A percentile compares a stretch with the other conserved stretches of the same genome.
phyloP scores from a whole-genome alignment of 192 early-diverging fungal species.

The Polychytrium aggregatum region DNA sequence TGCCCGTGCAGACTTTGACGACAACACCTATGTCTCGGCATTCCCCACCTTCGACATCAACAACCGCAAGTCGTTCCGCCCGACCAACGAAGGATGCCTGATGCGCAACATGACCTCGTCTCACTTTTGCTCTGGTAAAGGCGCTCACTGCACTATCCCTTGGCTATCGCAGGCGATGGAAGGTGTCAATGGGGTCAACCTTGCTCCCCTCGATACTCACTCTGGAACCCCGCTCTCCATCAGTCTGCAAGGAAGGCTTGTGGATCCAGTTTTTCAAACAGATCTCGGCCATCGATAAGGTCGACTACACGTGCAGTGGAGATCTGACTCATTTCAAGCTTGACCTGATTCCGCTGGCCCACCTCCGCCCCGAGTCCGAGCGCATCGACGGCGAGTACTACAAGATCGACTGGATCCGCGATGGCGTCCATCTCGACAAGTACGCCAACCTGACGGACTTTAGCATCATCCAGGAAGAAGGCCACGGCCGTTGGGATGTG shows the following conservation, averaged over 20 bases:
- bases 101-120: slow-evolving; percentile 48
- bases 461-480: not conserved
- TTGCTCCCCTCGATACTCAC: not conserved
- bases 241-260: slow-evolving; percentile 47
- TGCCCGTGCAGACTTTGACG: too few species aligned
- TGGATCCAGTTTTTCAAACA: slow-evolving; percentile 37
- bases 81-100: slow-evolving; percentile 45
- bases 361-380: slow-evolving; percentile 25
- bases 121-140: slow-evolving; percentile 23
- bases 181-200: not conserved
- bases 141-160: not conserved
- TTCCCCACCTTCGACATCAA: slow-evolving; percentile 35
- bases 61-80: slow-evolving; percentile 35
- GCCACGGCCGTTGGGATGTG: slow-evolving; percentile 32
- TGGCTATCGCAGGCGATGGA: not conserved
- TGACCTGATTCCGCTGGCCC: slow-evolving; percentile 29
- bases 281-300: slow-evolving; percentile 34
- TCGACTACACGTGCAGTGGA: slow-evolving; percentile 11
- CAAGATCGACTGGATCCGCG: slow-evolving; percentile 20
- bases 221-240: not conserved
- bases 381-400: slow-evolving; percentile 19
- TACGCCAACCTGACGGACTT: slow-evolving; percentile 12
- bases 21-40: slow-evolving; percentile 30
- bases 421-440: slow-evolving; percentile 13
- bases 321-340: not conserved